Conservation (phyloP, 768 basidiomycete genomes). For the Cystobasidium onofrii region DNA sequence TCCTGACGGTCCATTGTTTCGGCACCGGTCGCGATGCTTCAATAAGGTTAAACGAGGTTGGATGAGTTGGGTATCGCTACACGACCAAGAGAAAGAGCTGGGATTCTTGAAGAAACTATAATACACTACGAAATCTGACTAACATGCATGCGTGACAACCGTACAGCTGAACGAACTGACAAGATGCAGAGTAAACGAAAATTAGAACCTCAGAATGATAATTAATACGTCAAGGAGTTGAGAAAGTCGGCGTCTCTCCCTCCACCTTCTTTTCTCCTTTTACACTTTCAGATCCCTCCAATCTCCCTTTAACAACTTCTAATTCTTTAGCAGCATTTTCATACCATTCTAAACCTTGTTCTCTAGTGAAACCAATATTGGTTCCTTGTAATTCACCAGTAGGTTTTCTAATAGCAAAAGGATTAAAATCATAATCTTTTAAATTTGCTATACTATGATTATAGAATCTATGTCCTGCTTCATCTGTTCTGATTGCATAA, state of each 20-base stretch:
- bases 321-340: slow-evolving; percentile 35
- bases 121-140: too few species aligned
- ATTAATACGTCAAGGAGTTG: neutral
- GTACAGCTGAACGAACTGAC: too few species aligned
- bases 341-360: slow-evolving; percentile 35
- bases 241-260: neutral
- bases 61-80: too few species aligned
- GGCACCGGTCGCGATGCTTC: too few species aligned
- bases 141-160: too few species aligned
- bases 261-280: neutral
- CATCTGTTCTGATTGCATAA: slow-evolving; percentile 85
- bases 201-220: too few species aligned
- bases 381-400: slow-evolving; percentile 74
- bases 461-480: slow-evolving; percentile 73
- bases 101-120: too few species aligned
- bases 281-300: neutral
- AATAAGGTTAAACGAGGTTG: too few species aligned
- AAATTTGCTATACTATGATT: slow-evolving; percentile 88
- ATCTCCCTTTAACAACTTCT: slow-evolving; percentile 6
- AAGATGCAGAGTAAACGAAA: too few species aligned
- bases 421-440: slow-evolving; percentile 58
- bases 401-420: slow-evolving; percentile 66
- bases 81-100: too few species aligned
- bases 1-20: too few species aligned
- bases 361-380: slow-evolving; percentile 52